Conservation (phyloP, 257 asterid species). For the Solanum gracilifrons region DNA sequence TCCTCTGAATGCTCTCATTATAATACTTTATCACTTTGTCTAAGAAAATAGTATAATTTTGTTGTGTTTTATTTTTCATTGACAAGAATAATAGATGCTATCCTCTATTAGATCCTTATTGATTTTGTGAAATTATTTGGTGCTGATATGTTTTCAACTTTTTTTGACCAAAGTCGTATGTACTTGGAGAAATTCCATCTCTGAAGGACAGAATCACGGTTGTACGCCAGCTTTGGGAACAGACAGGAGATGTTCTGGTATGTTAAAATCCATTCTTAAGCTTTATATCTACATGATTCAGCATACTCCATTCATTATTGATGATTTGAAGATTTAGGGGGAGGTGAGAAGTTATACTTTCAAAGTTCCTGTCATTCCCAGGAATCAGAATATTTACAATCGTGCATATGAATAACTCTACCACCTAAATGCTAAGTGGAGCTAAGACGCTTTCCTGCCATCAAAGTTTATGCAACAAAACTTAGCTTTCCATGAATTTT, state of each 20-base stretch:
- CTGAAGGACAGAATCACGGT: constrained; percentile 76
- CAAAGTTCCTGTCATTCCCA: not conserved
- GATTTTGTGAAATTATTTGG: not conserved
- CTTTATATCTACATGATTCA: not conserved
- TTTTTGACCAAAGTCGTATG: constrained; percentile 62
- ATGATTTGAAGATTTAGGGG: not conserved
- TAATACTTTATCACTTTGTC: not conserved
- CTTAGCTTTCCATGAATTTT: not conserved
- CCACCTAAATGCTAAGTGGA: not conserved
- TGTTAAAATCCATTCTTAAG: not conserved
- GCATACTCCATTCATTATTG: not conserved
- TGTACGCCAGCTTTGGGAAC: constrained; percentile 94
- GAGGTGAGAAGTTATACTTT: not conserved
- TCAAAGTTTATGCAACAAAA: not conserved
- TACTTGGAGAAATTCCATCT: constrained; percentile 95
- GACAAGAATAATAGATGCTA: not conserved
- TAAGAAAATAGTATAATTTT: not conserved
- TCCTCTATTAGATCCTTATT: not conserved
- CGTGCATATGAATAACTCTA: not conserved
- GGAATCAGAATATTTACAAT: not conserved
- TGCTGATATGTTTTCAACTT: constrained; percentile 8
- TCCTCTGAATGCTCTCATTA: not conserved
- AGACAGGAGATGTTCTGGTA: constrained; percentile 84
- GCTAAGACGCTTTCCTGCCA: not conserved
- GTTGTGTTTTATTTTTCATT: not conserved